Evolutionary conservation across 768 basidiomycete genomes (phyloP), one percentile per base, ranked within the genome.

Genomic region (Tubosaeta sp.): DNA sequence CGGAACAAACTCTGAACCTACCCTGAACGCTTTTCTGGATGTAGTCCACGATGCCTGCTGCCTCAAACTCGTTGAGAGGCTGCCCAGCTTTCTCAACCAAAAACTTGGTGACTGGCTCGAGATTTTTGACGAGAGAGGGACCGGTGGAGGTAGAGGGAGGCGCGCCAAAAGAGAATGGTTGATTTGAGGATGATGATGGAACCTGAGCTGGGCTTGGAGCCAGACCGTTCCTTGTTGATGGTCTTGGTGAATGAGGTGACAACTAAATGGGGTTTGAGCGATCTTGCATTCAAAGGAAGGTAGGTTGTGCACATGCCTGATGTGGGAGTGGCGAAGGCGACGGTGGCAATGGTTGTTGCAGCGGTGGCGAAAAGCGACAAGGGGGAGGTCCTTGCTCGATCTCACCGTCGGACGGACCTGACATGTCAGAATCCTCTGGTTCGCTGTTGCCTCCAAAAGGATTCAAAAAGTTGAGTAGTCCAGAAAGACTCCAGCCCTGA

Each of bases 21-120:
- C 80, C 71, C 60, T 76, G 73, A 46, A 76, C 73, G 58, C 74
- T 81, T 46, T 75, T 72, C 58, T 81, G 71, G 22, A 86, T 73
- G 43, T 84, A 71, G 27, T 80, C 72, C 17, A 82, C 71, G n/a
- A 85, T 65, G 6, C 79, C 80, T 34, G 76, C 77, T 22, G 76
- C 71, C 61, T 85, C 83, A 9, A 78, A 73, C 5, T 73, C 67
- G 48, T 76, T 79, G 16, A 85, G 72, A 22, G 74, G 71, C 46
- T 73, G 70, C 26, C 76, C 78, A 6, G 70, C 72, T 52, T 76
- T 76, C 56, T 77, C 72, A 17, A 70, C 67, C 48, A 84, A 65
- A 60, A 79, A 83, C 17, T 71, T 67, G 37, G 71, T 72, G 48
- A 82, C 77, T 13, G 73, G 71, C 43, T 79, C 74, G 10, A 82